Evolutionary conservation across 805 yeast genomes (phyloP).

Genomic region (Saturnispora galanensis): DNA sequence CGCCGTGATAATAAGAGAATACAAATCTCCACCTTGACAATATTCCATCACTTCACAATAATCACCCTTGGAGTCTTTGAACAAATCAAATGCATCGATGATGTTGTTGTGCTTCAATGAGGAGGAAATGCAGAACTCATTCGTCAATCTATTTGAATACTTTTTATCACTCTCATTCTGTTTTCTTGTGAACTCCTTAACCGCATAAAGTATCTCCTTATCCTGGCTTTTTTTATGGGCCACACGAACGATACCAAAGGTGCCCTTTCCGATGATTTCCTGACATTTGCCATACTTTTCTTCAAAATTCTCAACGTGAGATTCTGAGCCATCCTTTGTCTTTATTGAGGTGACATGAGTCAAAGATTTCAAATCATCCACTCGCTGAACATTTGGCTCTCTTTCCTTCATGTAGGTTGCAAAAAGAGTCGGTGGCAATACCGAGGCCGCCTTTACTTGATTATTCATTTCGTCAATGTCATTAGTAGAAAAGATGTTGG

Average conservation of each 20-base stretch:
- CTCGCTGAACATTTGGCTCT: conserved; percentile 12
- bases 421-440: conserved; percentile 58
- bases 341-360: conserved; percentile 1
- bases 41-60: conserved; percentile 82
- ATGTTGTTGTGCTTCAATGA: conserved; percentile 71
- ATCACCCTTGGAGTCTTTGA: conserved; percentile 74
- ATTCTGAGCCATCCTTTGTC: neutral
- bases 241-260: conserved; percentile 88
- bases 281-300: conserved; percentile 92
- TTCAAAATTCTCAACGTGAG: conserved; percentile 41
- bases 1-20: conserved; percentile 60
- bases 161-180: conserved; percentile 54
- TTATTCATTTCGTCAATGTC: conserved; percentile 22
- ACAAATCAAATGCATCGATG: conserved; percentile 63
- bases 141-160: conserved; percentile 64
- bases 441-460: conserved; percentile 18
- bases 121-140: conserved; percentile 76
- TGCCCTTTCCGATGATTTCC: conserved; percentile 88
- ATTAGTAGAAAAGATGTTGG: conserved; percentile 41
- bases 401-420: conserved; percentile 46
- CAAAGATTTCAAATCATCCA: neutral
- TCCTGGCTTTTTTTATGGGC: conserved; percentile 53
- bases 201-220: conserved; percentile 59
- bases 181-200: conserved; percentile 69
- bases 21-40: conserved; percentile 75